Base-by-base conservation (phyloP, 2,329 filamentous ascomycete genomes). In the Pleoardoris graminearum region DNA sequence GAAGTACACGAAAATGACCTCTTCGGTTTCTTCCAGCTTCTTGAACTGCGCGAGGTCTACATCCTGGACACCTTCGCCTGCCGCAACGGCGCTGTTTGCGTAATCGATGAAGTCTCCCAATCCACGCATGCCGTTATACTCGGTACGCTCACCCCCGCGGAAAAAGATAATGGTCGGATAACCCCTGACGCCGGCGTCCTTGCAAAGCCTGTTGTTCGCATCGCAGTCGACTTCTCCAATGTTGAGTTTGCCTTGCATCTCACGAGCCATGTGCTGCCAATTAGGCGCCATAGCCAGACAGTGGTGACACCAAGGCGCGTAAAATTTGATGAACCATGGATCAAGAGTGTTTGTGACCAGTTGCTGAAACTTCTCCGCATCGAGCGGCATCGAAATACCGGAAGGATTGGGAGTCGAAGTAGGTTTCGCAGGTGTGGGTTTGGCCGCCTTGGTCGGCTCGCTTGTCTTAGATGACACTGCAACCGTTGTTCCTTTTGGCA, bases 271-370 rank as follows among this genome's bases (percentile, higher is more conserved):
- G 66, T 93, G 89, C 56, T 85, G 80, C 94, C 94, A 99, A 59
- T 86, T 91, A 2, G 94, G 89, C 30, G 89, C 90, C 82, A 99
- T 85, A 32, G 90, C 90, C 76, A 96, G 90, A 75, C 95, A 99
- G 75, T 99, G 94, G 62, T 87, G 85, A 73, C 94, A 99, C 94
- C 93, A 97, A 5, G 94, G 95, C 16, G 91, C 92, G 72, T 97
- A 97, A 72, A 99, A 97, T 75, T 99, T 99, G 80, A 99, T 86
- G 69, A 99, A 97, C 94, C 94, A 99, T 5, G 92, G 88, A 58
- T 97, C 91, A 58, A 89, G 85, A 0, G 91, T 91, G 71, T 87
- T 89, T 3, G 91, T 96, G 41, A 99, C 92, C 32, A 88, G 79
- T 52, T 84, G 85, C 70, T 95, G 88, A 77, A 99, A 99, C 58